Conservation (phyloP, 192 early-diverging fungal species). For the Borealophlyctis nickersoniae region DNA sequence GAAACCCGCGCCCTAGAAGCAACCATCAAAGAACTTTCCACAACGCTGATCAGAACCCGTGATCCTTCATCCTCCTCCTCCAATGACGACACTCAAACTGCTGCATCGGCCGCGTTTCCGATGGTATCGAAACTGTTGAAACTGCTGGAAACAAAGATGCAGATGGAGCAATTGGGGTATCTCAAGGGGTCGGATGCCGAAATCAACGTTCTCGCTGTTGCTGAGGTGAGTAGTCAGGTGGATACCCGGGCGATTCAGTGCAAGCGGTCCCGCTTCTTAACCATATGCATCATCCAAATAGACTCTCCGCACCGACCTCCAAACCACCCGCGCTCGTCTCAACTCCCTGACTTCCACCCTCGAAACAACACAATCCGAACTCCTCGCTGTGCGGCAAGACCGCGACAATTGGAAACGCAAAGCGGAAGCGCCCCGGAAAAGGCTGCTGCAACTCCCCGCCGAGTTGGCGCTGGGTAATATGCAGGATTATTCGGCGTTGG, state of each 20-base stretch:
- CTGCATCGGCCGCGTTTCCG: constrained; percentile 3
- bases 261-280: too few species aligned
- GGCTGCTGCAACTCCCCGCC: constrained; percentile 30
- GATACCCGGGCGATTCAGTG: too few species aligned
- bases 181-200: constrained; percentile 13
- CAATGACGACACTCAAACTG: not conserved
- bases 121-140: constrained; percentile 35
- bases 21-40: constrained; percentile 43
- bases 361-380: constrained; percentile 6
- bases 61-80: too few species aligned
- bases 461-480: constrained; percentile 24
- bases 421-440: constrained; percentile 20
- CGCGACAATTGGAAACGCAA: constrained; percentile 19
- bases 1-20: constrained; percentile 34
- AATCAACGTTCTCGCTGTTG: constrained; percentile 13
- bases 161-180: constrained; percentile 13
- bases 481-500: constrained; percentile 34
- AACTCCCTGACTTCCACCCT: too few species aligned
- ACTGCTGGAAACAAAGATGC: constrained; percentile 26
- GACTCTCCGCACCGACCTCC: constrained; percentile 24
- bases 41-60: constrained; percentile 20
- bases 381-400: constrained; percentile 10
- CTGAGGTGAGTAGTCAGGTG: constrained; percentile 4
- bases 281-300: constrained; percentile 16
- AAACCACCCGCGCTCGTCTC: too few species aligned